phyloP scores from a whole-genome alignment of 164 flowering plant species.

The Malania oleifera region DNA sequence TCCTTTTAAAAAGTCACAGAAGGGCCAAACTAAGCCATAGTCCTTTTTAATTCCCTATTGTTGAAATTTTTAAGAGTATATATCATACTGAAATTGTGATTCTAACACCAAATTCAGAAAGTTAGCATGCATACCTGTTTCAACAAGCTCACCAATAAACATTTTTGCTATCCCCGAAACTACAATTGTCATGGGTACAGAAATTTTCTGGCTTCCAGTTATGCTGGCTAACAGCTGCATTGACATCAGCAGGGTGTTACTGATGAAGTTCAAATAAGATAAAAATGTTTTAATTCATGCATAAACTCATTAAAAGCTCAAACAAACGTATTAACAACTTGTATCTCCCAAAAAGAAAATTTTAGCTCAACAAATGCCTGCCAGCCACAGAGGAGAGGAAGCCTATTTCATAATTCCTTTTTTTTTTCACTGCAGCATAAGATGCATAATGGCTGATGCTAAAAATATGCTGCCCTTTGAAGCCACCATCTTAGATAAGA shows the following conservation, averaged over 20 bases:
- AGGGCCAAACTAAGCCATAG: too few species aligned
- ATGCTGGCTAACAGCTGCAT: conserved; percentile 80
- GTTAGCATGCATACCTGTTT: conserved; percentile 47
- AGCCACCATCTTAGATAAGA: too few species aligned
- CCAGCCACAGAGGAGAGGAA: background rate
- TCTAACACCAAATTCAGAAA: background rate
- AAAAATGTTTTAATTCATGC: too few species aligned
- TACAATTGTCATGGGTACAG: conserved; percentile 86
- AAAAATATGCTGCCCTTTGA: too few species aligned
- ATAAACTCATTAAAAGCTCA: too few species aligned
- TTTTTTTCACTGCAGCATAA: background rate
- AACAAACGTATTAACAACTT: background rate
- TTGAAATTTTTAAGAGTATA: too few species aligned
- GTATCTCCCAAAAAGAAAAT: background rate
- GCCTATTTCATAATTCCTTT: background rate
- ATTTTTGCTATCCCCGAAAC: conserved; percentile 93
- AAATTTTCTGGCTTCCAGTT: conserved; percentile 80
- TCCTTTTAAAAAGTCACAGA: too few species aligned
- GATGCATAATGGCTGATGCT: too few species aligned
- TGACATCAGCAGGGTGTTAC: too few species aligned
- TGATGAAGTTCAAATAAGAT: too few species aligned
- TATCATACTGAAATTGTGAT: background rate
- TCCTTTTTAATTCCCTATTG: too few species aligned
- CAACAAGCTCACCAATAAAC: conserved; percentile 96
- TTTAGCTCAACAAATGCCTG: background rate